phyloP scores from a whole-genome alignment of 2,329 filamentous ascomycete genomes.

The Sarocladiaceae sp. region DNA sequence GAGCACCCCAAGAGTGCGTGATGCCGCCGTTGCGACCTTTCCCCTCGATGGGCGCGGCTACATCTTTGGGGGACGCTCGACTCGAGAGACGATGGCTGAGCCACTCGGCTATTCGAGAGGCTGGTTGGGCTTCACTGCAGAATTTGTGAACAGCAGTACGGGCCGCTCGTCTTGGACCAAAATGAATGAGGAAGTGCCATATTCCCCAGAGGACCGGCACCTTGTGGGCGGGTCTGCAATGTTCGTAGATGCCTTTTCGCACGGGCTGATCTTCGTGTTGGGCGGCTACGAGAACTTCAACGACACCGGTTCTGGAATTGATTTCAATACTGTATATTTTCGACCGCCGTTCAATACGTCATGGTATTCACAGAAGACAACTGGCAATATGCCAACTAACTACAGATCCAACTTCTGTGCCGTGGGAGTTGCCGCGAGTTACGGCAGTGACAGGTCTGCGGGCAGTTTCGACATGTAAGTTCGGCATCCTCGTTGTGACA shows the following conservation, averaged over 20 bases:
- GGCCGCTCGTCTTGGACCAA: too few species aligned
- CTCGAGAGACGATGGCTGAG: conserved; percentile 20
- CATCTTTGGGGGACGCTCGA: conserved; percentile 23
- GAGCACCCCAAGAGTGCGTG: conserved; percentile 27
- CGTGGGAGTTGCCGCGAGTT: too few species aligned
- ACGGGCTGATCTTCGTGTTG: conserved; percentile 17
- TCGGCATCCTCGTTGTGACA: neutral
- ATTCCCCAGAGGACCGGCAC: neutral
- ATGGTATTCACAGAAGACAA: conserved; percentile 30
- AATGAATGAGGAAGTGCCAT: conserved; percentile 21
- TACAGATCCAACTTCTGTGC: conserved; percentile 28
- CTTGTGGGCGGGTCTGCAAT: neutral
- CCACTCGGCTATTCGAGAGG: conserved; percentile 13
- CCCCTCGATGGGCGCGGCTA: conserved; percentile 24
- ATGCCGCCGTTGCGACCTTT: conserved; percentile 22
- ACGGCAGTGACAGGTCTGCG: conserved; percentile 23
- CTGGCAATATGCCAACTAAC: conserved; percentile 21
- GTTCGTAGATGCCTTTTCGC: conserved; percentile 24
- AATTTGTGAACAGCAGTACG: conserved; percentile 18
- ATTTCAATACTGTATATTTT: conserved; percentile 25
- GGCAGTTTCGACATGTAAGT: conserved; percentile 31
- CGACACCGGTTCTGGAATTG: conserved; percentile 16
- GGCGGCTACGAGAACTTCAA: neutral
- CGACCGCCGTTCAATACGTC: conserved; percentile 25
- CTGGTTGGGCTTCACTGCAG: conserved; percentile 20